phyloP scores from a whole-genome alignment of 352 stramenopile genomes.

The Phytophthora melonis region DNA sequence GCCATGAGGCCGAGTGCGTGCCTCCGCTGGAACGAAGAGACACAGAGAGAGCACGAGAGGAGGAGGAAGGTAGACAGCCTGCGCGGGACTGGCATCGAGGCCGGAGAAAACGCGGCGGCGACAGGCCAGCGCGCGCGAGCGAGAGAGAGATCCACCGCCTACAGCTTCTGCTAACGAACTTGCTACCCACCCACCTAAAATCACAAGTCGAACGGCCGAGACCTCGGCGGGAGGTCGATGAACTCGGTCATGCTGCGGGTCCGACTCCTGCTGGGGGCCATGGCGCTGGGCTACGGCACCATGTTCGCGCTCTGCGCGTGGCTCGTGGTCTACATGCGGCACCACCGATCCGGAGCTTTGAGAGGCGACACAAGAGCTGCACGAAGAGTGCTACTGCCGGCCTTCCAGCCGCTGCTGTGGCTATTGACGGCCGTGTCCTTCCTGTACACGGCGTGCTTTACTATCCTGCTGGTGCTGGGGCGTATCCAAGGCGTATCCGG shows the following conservation, averaged over 20 bases:
- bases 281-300: constrained; percentile 51
- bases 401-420: constrained; percentile 78
- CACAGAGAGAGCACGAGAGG: constrained; percentile 14
- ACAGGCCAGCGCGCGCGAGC: constrained; percentile 23
- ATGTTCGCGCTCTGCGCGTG: constrained; percentile 55
- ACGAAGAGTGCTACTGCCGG: constrained; percentile 70
- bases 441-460: constrained; percentile 44
- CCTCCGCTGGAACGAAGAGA: constrained; percentile 33
- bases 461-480: constrained; percentile 25
- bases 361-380: constrained; percentile 60
- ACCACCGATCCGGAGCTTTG: constrained; percentile 60
- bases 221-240: constrained; percentile 15
- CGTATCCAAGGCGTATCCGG: constrained; percentile 12
- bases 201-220: constrained; percentile 27
- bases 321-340: constrained; percentile 63
- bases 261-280: constrained; percentile 42
- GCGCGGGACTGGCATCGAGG: neutral
- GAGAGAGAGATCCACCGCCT: neutral
- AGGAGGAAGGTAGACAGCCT: neutral
- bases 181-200: constrained; percentile 2
- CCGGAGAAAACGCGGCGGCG: constrained; percentile 25
- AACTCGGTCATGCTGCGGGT: constrained; percentile 24
- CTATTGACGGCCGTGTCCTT: constrained; percentile 48
- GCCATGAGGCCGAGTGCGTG: constrained; percentile 11
- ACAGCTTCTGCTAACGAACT: neutral